These are phyloP conservation scores for Microdochium trichocladiopsis DNA, from an alignment of 2,329 filamentous ascomycete genomes.

Conservation along the genomic window DNA sequence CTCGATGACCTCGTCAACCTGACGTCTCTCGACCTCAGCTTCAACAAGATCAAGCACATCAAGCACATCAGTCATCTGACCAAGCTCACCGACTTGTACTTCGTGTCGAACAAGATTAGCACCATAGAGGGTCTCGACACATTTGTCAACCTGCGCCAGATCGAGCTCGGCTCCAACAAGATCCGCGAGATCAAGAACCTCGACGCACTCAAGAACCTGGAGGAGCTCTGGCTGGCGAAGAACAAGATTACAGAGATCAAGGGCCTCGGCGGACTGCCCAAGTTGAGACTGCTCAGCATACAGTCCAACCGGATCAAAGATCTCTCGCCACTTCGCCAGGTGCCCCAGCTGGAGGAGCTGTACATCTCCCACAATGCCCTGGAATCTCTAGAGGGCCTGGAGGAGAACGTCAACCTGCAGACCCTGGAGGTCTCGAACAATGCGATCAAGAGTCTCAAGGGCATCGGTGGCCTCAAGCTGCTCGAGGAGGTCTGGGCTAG, in stretches of 20 bases:
- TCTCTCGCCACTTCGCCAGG: conserved; percentile 66
- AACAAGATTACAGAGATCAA: conserved; percentile 88
- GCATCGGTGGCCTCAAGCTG: conserved; percentile 59
- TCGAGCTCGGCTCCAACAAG: conserved; percentile 88
- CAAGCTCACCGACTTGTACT: conserved; percentile 76
- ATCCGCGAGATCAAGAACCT: conserved; percentile 86
- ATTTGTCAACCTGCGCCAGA: conserved; percentile 66
- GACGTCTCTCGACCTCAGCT: conserved; percentile 80
- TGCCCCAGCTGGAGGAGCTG: conserved; percentile 78
- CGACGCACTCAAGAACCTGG: conserved; percentile 67
- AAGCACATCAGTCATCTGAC: conserved; percentile 76
- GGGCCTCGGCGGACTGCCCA: conserved; percentile 66
- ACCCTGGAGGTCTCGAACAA: conserved; percentile 90
- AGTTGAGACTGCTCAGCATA: conserved; percentile 82
- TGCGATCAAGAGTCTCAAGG: conserved; percentile 66
- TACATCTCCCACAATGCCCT: conserved; percentile 96
- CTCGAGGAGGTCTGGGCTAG: conserved; percentile 94
- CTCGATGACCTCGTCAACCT: conserved; percentile 73
- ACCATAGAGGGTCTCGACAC: conserved; percentile 79
- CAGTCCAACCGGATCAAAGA: conserved; percentile 88
- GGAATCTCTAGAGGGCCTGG: conserved; percentile 66
- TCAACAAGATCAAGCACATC: conserved; percentile 99
- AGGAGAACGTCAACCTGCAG: conserved; percentile 58
- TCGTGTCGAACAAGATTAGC: conserved; percentile 91
- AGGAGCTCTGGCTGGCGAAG: conserved; percentile 91